Base-by-base conservation (phyloP, 345 rosid species). In the Citrus inodora region DNA sequence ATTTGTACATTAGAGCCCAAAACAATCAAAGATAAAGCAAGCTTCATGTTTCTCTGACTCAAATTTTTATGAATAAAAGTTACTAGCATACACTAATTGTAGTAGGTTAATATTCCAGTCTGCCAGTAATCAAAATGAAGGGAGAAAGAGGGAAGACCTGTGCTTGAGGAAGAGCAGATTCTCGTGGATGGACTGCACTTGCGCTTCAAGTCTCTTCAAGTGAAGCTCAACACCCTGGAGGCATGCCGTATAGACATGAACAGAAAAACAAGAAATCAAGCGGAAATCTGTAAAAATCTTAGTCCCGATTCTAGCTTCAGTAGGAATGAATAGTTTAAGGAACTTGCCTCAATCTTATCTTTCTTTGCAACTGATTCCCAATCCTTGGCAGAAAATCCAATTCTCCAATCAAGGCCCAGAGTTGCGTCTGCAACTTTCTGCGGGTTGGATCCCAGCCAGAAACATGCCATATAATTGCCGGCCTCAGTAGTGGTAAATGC, bases 301-400 rank as follows among this genome's bases (percentile, higher is more conserved):
- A 13, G 35, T 75, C 48, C 4, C n/a, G 35, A 7, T 56, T 27
- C 21, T 28, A 27, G 58, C 63, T 42, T 59, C 35, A 67, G n/a
- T 60, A 37, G 53, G 46, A 46, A 42, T 27, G 14, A n/a, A 42
- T 56, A 10, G 63, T 51, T 56, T 21, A 42, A 24, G 73, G 74
- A 76, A 65, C 91, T 83, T 76, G 83, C 97, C 97, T 96, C 97
- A 55, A 96, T 91, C 83, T 96, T 92, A 81, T 96, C 97, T 76
- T 92, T 94, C 82, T 78, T 94, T 6, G 97, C 98, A 78, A 95
- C 95, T 40, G 98, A 90, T 21, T 93, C 97, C 99, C 99, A 96
- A 83, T 96, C 98, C 87, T 94, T 94, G 5, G 99, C 93, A 1
- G 95, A 91, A 17, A 94, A 90, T 72, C 99, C 99, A 53, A 73